Percentiles rank a stretch among this genome's conserved stretches.
These are phyloP conservation scores for Salmacisia buchloeana DNA, from an alignment of 1,284 basidiomycete genomes.

Conservation along the genomic window DNA sequence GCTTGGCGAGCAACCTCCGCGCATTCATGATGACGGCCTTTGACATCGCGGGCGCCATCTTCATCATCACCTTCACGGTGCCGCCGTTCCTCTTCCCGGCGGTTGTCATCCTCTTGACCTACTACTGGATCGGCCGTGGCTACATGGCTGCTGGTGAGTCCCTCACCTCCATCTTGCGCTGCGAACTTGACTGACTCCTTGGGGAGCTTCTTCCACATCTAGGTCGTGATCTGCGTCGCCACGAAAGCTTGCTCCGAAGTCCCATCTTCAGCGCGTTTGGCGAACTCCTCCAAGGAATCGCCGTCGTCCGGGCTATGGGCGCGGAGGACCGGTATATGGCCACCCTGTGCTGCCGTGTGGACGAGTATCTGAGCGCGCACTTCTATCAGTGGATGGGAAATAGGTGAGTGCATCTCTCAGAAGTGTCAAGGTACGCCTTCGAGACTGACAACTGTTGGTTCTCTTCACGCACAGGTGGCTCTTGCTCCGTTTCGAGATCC, in stretches of 20 bases:
- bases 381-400: constrained; percentile 9
- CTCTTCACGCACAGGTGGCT: no score
- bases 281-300: constrained; percentile 52
- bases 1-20: constrained; percentile 35
- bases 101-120: neutral
- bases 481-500: neutral
- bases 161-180: no score
- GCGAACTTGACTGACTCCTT: no score
- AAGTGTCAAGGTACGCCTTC: no score
- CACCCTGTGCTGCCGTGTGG: constrained; percentile 45
- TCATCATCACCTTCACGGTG: constrained; percentile 25
- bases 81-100: constrained; percentile 3
- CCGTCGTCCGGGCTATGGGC: constrained; percentile 56
- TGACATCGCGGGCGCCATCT: constrained; percentile 40
- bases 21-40: constrained; percentile 26
- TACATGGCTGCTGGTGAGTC: constrained; percentile 2
- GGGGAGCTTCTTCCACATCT: constrained; percentile 51
- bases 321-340: constrained; percentile 53
- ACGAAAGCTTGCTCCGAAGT: constrained; percentile 45
- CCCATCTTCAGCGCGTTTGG: constrained; percentile 51
- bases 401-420: no score
- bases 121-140: neutral
- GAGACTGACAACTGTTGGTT: no score
- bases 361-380: constrained; percentile 50
- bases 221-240: constrained; percentile 53